Conservation (phyloP, 306 rosid species). For the Lablab purpureus region DNA sequence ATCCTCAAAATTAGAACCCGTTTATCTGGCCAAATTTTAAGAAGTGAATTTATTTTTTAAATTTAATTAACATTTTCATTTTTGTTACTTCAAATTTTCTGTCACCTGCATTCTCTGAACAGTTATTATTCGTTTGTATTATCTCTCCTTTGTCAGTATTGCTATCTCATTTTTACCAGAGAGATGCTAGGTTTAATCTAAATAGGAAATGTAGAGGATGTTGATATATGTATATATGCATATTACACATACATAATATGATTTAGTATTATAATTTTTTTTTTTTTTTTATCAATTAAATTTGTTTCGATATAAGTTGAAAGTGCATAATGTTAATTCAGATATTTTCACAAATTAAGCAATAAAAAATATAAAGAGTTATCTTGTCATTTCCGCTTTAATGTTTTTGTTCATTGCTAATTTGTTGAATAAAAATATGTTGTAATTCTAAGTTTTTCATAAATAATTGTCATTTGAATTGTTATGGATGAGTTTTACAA, state of each 20-base stretch:
- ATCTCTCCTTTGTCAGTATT: not conserved
- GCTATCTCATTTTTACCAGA: not conserved
- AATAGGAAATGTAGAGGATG: not conserved
- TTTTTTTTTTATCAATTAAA: not conserved
- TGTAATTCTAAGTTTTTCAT: not conserved
- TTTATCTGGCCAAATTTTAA: not conserved
- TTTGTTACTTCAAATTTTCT: not conserved
- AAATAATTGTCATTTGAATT: not conserved
- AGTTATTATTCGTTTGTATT: not conserved
- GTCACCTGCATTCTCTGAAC: not conserved
- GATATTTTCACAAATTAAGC: not conserved
- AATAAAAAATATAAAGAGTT: not conserved
- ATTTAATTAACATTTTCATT: not conserved
- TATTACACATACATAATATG: not conserved
- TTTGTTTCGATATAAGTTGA: not conserved
- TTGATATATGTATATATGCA: not conserved
- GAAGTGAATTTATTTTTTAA: conserved; percentile 3
- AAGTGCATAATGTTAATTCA: not conserved
- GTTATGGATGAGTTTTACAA: not conserved
- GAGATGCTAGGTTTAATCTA: not conserved
- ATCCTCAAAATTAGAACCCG: not conserved
- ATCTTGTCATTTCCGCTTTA: not conserved
- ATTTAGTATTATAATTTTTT: not conserved
- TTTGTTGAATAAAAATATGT: not conserved
- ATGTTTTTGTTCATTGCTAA: not conserved